These are phyloP conservation scores for Crocinoboletus sp. DNA, from an alignment of 1,284 basidiomycete genomes.

Conservation along the genomic window DNA sequence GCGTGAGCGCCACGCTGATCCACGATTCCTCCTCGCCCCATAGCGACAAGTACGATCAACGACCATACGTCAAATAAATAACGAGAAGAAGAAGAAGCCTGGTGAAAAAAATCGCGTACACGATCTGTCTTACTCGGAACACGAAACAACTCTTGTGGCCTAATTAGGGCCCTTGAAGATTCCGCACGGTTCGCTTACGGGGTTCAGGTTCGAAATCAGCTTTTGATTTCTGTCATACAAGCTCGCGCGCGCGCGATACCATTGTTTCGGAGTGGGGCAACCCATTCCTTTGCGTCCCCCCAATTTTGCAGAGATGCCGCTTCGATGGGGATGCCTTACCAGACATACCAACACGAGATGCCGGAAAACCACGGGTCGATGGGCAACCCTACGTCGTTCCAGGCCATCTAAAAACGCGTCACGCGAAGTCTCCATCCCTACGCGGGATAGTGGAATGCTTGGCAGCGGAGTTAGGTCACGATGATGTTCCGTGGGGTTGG, in stretches of 20 bases:
- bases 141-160: too few relatives aligned
- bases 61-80: background rate
- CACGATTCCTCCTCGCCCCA: slow-evolving; percentile 2
- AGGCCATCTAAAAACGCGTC: background rate
- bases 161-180: too few relatives aligned
- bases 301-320: slow-evolving; percentile 1
- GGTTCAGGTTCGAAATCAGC: too few relatives aligned
- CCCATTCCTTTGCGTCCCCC: background rate
- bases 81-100: background rate
- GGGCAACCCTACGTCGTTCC: background rate
- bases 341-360: slow-evolving; percentile 1
- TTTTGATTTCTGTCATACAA: slow-evolving; percentile 1
- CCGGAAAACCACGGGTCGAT: background rate
- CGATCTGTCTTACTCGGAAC: background rate
- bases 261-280: background rate
- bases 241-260: background rate
- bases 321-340: too few relatives aligned
- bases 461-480: slow-evolving; percentile 1
- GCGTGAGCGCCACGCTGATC: background rate
- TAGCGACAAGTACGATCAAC: too few relatives aligned
- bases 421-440: background rate
- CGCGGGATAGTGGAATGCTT: slow-evolving; percentile 3
- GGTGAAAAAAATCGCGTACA: background rate
- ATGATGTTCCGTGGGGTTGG: background rate
- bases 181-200: slow-evolving; percentile 6